A percentile compares a stretch with the other conserved stretches of the same genome.
These are phyloP conservation scores for Hippophae tibetana DNA, from an alignment of 306 rosid genomes.

Conservation along the genomic window DNA sequence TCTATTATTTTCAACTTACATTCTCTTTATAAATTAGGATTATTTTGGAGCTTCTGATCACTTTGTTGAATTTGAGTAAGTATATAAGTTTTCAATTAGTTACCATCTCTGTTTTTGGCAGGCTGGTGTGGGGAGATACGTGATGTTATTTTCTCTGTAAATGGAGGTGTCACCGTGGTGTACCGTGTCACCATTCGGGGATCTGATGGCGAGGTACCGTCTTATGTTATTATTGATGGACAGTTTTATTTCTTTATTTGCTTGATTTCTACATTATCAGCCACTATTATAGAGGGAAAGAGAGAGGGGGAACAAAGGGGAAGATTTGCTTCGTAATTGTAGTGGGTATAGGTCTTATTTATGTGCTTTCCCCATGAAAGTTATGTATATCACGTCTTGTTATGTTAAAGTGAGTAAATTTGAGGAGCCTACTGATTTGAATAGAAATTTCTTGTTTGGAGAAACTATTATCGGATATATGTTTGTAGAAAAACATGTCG, in stretches of 20 bases:
- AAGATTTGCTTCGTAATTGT: background rate
- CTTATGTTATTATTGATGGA: background rate
- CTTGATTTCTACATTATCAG: background rate
- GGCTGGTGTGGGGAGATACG: constrained; percentile 99
- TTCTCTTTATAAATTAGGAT: background rate
- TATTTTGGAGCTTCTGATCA: background rate
- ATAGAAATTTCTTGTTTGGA: too few species aligned
- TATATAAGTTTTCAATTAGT: constrained; percentile 1
- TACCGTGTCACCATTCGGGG: constrained; percentile 89
- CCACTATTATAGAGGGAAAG: background rate
- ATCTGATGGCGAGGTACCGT: constrained; percentile 88
- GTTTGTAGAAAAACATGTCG: too few species aligned
- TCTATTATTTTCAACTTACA: background rate
- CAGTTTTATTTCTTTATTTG: background rate
- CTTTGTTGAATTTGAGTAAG: too few species aligned
- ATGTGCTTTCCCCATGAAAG: background rate
- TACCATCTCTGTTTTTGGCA: constrained; percentile 22
- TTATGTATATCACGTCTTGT: too few species aligned
- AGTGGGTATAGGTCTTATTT: background rate
- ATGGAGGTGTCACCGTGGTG: constrained; percentile 84
- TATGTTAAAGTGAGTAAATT: too few species aligned
- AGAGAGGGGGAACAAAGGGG: background rate
- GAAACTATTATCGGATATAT: too few species aligned
- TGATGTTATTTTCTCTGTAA: constrained; percentile 89
- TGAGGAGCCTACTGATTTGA: too few species aligned